A percentile compares a stretch with the other conserved stretches of the same genome.
Evolutionary conservation across 441 rosid genomes (phyloP).

Genomic region (Adansonia rubrostipa): DNA sequence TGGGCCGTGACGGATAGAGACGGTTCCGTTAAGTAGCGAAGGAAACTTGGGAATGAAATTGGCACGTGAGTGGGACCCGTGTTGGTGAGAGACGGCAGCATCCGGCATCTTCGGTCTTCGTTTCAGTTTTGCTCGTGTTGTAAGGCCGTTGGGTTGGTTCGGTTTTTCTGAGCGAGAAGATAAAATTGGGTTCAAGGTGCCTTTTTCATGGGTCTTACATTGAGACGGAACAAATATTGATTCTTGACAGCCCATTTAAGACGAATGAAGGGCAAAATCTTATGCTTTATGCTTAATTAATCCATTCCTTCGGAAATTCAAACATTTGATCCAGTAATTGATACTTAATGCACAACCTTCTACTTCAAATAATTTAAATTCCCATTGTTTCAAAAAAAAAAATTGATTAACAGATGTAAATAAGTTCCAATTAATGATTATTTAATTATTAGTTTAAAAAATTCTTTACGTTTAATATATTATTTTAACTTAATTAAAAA

Average conservation of each 20-base stretch:
- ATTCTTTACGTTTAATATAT: too few species aligned
- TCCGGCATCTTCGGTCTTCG: neutral
- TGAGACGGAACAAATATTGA: neutral
- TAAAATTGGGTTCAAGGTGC: neutral
- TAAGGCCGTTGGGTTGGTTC: too few species aligned
- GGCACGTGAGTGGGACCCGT: slow-evolving; percentile 21
- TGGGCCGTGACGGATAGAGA: slow-evolving; percentile 50
- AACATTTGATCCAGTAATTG: too few species aligned
- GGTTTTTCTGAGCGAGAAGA: neutral
- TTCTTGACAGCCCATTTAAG: neutral
- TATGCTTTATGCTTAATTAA: neutral
- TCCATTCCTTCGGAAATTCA: too few species aligned
- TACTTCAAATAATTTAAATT: too few species aligned
- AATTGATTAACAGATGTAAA: too few species aligned
- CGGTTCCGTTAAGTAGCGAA: slow-evolving; percentile 55
- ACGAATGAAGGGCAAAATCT: neutral
- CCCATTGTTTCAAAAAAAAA: too few species aligned
- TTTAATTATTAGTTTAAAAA: too few species aligned
- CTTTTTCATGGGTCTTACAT: neutral
- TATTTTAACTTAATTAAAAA: too few species aligned
- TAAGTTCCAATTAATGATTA: too few species aligned
- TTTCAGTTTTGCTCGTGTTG: too few species aligned
- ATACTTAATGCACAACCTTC: too few species aligned
- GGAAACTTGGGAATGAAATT: slow-evolving; percentile 20
- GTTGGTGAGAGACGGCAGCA: neutral